These are phyloP conservation scores for Trichomonascaceae sp. DNA, from an alignment of 1,139 yeast species.

Conservation along the genomic window DNA sequence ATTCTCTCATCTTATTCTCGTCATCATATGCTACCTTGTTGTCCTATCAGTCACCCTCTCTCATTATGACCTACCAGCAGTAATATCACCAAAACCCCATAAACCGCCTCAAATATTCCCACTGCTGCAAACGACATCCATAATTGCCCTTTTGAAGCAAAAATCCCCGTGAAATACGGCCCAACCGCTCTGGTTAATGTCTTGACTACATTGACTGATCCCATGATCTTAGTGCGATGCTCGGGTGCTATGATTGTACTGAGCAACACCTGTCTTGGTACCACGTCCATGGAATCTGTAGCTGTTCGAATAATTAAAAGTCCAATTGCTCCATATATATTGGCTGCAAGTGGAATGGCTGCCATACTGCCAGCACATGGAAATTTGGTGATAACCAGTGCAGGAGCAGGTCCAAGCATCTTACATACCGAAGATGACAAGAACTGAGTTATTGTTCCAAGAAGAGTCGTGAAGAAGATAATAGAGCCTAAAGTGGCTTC, in stretches of 20 bases:
- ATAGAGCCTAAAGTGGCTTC: slow-evolving; percentile 41
- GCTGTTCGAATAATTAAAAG: slow-evolving; percentile 45
- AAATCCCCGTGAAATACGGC: slow-evolving; percentile 68
- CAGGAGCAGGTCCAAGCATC: slow-evolving; percentile 67
- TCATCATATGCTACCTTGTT: no score
- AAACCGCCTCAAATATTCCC: slow-evolving; percentile 44
- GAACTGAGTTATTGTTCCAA: slow-evolving; percentile 56
- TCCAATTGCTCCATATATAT: slow-evolving; percentile 28
- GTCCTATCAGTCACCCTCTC: no score
- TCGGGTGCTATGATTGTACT: slow-evolving; percentile 57
- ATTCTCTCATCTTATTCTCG: no score
- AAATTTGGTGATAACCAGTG: slow-evolving; percentile 68
- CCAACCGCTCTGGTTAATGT: slow-evolving; percentile 81
- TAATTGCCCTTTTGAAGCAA: slow-evolving; percentile 50
- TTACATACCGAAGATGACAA: slow-evolving; percentile 69
- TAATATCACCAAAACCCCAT: slow-evolving; percentile 25
- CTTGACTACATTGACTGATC: slow-evolving; percentile 77
- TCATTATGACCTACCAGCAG: slow-evolving; percentile 12
- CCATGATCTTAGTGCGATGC: slow-evolving; percentile 74
- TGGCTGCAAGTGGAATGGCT: slow-evolving; percentile 41
- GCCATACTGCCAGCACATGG: slow-evolving; percentile 70
- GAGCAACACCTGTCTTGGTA: slow-evolving; percentile 75
- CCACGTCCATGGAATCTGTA: slow-evolving; percentile 80
- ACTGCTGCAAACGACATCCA: slow-evolving; percentile 58
- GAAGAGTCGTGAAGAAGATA: slow-evolving; percentile 54